These are phyloP conservation scores for Suillus placidus DNA, from an alignment of 768 basidiomycete species.

Conservation along the genomic window DNA sequence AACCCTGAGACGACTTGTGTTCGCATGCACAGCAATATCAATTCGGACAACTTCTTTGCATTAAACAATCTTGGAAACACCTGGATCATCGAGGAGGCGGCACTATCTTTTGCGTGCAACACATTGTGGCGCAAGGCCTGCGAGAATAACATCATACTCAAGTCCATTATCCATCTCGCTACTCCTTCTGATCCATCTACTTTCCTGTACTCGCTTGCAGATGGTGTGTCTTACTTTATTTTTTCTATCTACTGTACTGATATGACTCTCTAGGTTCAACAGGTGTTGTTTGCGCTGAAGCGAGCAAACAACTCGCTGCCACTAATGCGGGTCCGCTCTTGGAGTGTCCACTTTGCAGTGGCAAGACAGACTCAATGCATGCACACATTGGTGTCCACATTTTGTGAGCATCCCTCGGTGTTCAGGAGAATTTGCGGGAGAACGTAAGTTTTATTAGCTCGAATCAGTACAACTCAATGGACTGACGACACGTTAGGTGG, in stretches of 20 bases:
- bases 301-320: background rate
- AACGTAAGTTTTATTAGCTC: no score
- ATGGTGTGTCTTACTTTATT: background rate
- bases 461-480: no score
- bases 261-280: background rate
- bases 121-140: background rate
- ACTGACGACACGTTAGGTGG: no score
- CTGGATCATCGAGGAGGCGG: background rate
- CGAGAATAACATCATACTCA: background rate
- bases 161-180: background rate
- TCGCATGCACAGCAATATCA: background rate
- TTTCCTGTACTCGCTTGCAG: background rate
- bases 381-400: background rate
- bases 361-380: background rate
- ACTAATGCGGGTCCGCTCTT: background rate
- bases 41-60: background rate
- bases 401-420: background rate
- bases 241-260: background rate
- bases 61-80: background rate
- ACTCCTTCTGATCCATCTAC: background rate
- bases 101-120: background rate
- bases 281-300: background rate
- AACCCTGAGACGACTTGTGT: background rate
- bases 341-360: background rate
- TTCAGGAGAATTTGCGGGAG: background rate